Conservation (phyloP, 768 basidiomycete species). For the Phanerodontia chrysosporium region DNA sequence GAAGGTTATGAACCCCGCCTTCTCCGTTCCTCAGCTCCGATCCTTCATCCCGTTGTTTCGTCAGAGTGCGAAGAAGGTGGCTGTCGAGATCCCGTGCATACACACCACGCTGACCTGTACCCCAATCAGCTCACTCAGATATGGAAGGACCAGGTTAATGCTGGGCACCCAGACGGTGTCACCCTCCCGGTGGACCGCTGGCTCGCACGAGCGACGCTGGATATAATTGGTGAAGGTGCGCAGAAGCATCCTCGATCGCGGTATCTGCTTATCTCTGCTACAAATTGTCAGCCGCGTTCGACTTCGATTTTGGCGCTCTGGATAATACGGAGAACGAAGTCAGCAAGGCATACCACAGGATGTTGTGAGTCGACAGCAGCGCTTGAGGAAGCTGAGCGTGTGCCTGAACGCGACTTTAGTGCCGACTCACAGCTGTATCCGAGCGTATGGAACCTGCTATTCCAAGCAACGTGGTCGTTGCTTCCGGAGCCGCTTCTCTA, state of each 20-base stretch:
- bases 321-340: slow-evolving; percentile 1
- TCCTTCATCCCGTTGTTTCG: slow-evolving; percentile 25
- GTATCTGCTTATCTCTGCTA: neutral
- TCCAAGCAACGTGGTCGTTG: slow-evolving; percentile 25
- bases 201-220: slow-evolving; percentile 34
- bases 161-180: slow-evolving; percentile 34
- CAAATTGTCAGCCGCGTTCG: neutral
- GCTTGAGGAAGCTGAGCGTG: too few species aligned
- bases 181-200: slow-evolving; percentile 22
- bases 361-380: too few species aligned
- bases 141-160: slow-evolving; percentile 26
- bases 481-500: slow-evolving; percentile 24
- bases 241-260: neutral
- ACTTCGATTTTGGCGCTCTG: slow-evolving; percentile 34
- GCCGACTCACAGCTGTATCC: slow-evolving; percentile 30
- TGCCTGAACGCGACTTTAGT: too few species aligned
- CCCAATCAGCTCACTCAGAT: neutral
- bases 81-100: neutral
- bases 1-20: slow-evolving; percentile 34
- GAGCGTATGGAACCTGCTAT: slow-evolving; percentile 19
- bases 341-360: neutral
- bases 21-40: slow-evolving; percentile 21
- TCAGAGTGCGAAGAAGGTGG: slow-evolving; percentile 17
- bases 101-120: neutral
- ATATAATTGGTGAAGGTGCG: slow-evolving; percentile 35